Evolutionary conservation across 345 rosid genomes (phyloP).

Genomic region (Heritiera littoralis): DNA sequence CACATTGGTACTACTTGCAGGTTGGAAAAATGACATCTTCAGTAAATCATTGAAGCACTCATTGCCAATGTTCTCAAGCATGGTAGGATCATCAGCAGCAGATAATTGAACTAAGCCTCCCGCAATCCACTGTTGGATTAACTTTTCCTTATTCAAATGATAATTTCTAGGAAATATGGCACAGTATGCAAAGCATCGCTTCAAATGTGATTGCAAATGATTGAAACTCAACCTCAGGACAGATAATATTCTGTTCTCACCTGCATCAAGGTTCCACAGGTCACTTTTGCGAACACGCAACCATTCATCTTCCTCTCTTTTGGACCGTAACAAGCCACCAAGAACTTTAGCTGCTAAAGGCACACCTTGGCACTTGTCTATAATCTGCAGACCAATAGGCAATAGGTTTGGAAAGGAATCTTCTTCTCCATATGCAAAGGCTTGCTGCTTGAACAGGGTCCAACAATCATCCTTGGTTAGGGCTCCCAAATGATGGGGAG

Average conservation of each 20-base stretch:
- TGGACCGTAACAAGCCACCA: constrained; percentile 17
- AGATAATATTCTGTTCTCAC: constrained; percentile 12
- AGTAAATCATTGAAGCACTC: constrained; percentile 28
- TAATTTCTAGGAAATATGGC: constrained; percentile 19
- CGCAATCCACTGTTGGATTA: constrained; percentile 24
- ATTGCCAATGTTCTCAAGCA: constrained; percentile 20
- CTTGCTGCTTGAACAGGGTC: constrained; percentile 30
- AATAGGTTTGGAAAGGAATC: not conserved
- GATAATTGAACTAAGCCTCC: constrained; percentile 20
- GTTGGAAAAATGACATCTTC: constrained; percentile 31
- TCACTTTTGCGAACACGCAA: not conserved
- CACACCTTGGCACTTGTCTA: constrained; percentile 30
- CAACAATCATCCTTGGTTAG: constrained; percentile 30
- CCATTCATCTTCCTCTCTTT: constrained; percentile 13
- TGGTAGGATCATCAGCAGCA: not conserved
- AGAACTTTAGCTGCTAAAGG: constrained; percentile 23
- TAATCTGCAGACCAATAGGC: constrained; percentile 25
- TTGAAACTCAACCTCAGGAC: constrained; percentile 20
- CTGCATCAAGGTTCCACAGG: not conserved
- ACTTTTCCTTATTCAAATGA: constrained; percentile 18
- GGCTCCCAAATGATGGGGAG: constrained; percentile 5
- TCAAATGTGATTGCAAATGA: constrained; percentile 18
- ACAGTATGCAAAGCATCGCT: constrained; percentile 23
- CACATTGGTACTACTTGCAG: not conserved
- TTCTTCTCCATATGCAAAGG: constrained; percentile 12